Evolutionary conservation across 176 grass and related monocot species (phyloP), one percentile per base, ranked within the genome.

Genomic region (Oryza glumipatula): DNA sequence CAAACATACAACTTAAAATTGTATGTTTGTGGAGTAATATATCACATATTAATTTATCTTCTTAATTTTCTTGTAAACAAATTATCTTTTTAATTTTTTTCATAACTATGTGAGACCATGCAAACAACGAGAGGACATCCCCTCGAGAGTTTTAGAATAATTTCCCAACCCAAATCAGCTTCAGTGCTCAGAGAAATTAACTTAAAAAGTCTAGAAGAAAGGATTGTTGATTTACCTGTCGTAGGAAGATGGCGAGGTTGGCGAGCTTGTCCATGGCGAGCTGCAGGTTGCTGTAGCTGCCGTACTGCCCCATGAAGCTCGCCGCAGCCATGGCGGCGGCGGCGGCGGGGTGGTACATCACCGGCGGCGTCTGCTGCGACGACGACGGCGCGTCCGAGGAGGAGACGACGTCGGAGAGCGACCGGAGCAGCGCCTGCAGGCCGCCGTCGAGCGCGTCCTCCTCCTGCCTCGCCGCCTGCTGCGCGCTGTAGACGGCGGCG

Each of bases 191-290:
- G 36, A 38, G 36, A 26, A 68, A 36, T 28, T 28, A 28, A 28
- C 28, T 28, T 32, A 32, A 32, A 32, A 32, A 32, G 30, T 32
- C 30, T 32, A 32, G 30, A 32, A 32, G 30, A 32, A 32, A 32
- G 2, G 30, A 32, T 32, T 32, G 30, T 32, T 32, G 7, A 2
- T 13, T 13, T 72, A 91, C 91, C 68, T 90, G 88, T 79, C 82
- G 36, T 51, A 90, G 51, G 73, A 93, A 76, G 30, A 61, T 72
- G 15, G 84, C 82, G 44, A 93, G 45, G 1, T 78, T 58, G 46
- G 78, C 67, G 0, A 93, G 68, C 85, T 93, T 93, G 88, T 79
- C 83, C 67, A 93, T 72, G 85, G 91, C 91, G 49, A 88, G 9
- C 14, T 82, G 78, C 82, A 90, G 52, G 58, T 23, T 63, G 73